Conservation (phyloP, 176 grass and related monocot species). For the Pontederia paniculata region DNA sequence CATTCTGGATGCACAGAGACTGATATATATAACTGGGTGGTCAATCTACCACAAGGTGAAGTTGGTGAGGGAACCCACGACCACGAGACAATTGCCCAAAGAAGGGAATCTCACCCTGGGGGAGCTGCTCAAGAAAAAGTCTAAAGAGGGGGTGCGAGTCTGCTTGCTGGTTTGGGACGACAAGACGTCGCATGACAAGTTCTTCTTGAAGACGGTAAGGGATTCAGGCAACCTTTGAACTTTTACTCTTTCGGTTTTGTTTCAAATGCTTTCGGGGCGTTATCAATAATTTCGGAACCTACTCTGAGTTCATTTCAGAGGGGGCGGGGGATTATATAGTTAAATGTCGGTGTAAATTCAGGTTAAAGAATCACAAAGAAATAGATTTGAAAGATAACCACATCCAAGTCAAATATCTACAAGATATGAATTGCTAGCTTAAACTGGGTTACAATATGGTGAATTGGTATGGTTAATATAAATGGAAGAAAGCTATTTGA, state of each 20-base stretch:
- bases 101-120: slow-evolving; percentile 57
- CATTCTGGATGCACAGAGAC: slow-evolving; percentile 84
- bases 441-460: too few species aligned
- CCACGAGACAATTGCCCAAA: slow-evolving; percentile 32
- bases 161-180: slow-evolving; percentile 98
- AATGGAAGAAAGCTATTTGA: too few species aligned
- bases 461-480: too few species aligned
- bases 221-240: background rate
- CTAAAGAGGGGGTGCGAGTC: slow-evolving; percentile 86
- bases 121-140: slow-evolving; percentile 90
- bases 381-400: too few species aligned
- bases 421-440: too few species aligned
- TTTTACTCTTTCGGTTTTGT: slow-evolving; percentile 9
- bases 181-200: slow-evolving; percentile 89
- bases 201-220: slow-evolving; percentile 80
- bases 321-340: too few species aligned
- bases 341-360: too few species aligned
- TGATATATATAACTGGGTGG: slow-evolving; percentile 95
- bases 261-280: background rate
- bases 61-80: slow-evolving; percentile 67
- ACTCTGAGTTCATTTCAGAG: too few species aligned
- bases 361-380: too few species aligned
- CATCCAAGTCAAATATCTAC: too few species aligned
- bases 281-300: too few species aligned
- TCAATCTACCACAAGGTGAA: slow-evolving; percentile 85